phyloP scores from a whole-genome alignment of 495 filamentous ascomycete species.

The Hypoxylon lenormandii region DNA sequence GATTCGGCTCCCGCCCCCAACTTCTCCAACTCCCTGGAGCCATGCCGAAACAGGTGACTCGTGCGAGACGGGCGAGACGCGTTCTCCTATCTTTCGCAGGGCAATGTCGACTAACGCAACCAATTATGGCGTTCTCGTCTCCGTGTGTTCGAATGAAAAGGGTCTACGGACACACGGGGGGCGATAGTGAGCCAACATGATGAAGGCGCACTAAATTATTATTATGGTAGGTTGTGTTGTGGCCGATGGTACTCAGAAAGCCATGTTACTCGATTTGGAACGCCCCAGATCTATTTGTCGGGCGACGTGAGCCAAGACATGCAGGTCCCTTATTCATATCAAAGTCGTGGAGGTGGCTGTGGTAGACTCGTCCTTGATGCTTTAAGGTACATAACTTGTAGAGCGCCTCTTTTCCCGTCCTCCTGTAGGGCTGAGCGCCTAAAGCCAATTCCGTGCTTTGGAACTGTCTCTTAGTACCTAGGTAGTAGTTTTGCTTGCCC shows the following conservation, averaged over 20 bases:
- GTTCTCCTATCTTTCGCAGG: conserved; percentile 43
- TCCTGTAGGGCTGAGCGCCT: conserved; percentile 38
- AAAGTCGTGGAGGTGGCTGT: conserved; percentile 45
- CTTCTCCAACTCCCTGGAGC: conserved; percentile 40
- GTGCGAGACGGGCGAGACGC: no score
- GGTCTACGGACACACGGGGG: conserved; percentile 14
- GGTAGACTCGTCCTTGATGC: no score
- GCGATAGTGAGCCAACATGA: conserved; percentile 23
- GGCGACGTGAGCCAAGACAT: conserved; percentile 7
- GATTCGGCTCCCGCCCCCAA: conserved; percentile 28
- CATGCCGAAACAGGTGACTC: conserved; percentile 36
- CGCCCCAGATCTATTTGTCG: background rate
- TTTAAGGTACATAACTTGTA: no score
- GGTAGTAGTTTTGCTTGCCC: no score
- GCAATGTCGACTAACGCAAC: conserved; percentile 3
- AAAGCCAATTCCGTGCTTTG: background rate
- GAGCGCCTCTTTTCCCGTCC: conserved; percentile 9
- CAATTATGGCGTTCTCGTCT: conserved; percentile 12
- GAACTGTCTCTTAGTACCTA: no score
- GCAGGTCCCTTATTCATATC: conserved; percentile 10
- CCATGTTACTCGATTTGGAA: conserved; percentile 31
- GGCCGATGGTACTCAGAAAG: conserved; percentile 11
- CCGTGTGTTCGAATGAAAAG: conserved; percentile 35
- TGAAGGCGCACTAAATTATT: conserved; percentile 12
- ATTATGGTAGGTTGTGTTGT: background rate